Conservation (phyloP, 805 yeast species). For the Ogataea henricii region DNA sequence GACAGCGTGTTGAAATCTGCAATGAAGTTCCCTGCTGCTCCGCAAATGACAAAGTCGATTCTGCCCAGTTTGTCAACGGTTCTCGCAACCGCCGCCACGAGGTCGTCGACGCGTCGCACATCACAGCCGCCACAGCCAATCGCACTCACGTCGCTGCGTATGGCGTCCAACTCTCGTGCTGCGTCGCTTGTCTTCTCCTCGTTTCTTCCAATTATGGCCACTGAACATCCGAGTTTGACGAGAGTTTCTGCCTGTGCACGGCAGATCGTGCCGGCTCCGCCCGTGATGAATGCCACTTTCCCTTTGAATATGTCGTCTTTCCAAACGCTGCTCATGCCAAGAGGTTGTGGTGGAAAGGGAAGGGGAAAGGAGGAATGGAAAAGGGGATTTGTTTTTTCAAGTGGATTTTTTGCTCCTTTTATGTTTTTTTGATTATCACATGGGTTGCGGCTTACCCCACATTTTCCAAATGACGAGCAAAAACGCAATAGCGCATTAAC, state of each 20-base stretch:
- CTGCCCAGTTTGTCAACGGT: slow-evolving; percentile 72
- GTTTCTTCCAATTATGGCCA: slow-evolving; percentile 83
- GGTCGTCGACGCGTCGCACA: slow-evolving; percentile 67
- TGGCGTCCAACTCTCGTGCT: slow-evolving; percentile 61
- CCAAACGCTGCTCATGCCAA: slow-evolving; percentile 30
- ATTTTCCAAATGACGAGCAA: background rate
- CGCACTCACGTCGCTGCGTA: slow-evolving; percentile 65
- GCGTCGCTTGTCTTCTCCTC: slow-evolving; percentile 62
- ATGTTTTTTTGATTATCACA: background rate
- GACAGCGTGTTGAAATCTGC: slow-evolving; percentile 77
- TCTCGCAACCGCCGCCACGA: slow-evolving; percentile 61
- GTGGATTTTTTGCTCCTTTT: background rate
- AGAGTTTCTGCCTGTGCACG: slow-evolving; percentile 86
- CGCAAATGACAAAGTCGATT: slow-evolving; percentile 87
- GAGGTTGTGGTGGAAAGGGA: too few species aligned
- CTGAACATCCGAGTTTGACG: slow-evolving; percentile 81
- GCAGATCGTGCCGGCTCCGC: slow-evolving; percentile 97
- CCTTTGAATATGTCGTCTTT: slow-evolving; percentile 73
- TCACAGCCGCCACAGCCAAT: slow-evolving; percentile 73
- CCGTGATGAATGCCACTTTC: slow-evolving; percentile 88
- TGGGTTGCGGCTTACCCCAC: background rate
- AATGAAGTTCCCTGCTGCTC: slow-evolving; percentile 95
- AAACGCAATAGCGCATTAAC: too few species aligned
- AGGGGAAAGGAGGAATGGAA: too few species aligned
- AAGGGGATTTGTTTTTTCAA: background rate